phyloP scores from a whole-genome alignment of 192 early-diverging fungal genomes.

The Chytriomyces sp. region DNA sequence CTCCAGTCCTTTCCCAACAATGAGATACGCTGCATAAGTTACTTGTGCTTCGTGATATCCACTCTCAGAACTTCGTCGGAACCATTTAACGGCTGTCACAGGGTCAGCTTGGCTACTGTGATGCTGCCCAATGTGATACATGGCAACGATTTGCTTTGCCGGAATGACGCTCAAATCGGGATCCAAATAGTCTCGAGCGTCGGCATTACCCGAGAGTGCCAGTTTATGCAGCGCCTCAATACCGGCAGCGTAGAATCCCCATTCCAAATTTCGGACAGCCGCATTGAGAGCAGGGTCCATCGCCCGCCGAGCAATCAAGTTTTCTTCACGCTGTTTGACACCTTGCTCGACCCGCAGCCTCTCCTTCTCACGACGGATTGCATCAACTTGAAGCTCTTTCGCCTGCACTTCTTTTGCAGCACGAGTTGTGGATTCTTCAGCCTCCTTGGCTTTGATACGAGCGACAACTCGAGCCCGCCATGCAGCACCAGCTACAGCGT shows the following conservation, averaged over 20 bases:
- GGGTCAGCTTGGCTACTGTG: slow-evolving; percentile 32
- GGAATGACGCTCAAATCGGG: slow-evolving; percentile 24
- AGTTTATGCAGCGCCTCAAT: slow-evolving; percentile 31
- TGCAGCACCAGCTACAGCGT: slow-evolving; percentile 34
- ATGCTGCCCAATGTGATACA: slow-evolving; percentile 38
- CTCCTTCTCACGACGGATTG: slow-evolving; percentile 11
- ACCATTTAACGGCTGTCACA: slow-evolving; percentile 40
- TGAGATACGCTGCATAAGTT: slow-evolving; percentile 37
- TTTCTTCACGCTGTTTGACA: slow-evolving; percentile 10
- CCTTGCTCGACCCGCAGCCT: background rate
- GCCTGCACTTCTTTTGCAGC: background rate
- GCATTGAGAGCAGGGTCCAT: slow-evolving; percentile 26
- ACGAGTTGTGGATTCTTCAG: background rate
- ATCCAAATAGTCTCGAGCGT: slow-evolving; percentile 36
- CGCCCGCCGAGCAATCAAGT: slow-evolving; percentile 3
- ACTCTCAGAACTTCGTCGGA: slow-evolving; percentile 31
- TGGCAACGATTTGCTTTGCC: slow-evolving; percentile 19
- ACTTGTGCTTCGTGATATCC: slow-evolving; percentile 40
- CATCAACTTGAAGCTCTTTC: slow-evolving; percentile 10
- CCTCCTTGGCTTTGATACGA: slow-evolving; percentile 7
- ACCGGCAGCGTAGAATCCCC: slow-evolving; percentile 34
- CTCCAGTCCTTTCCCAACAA: slow-evolving; percentile 39
- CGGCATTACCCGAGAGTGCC: slow-evolving; percentile 25
- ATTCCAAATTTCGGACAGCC: slow-evolving; percentile 31
- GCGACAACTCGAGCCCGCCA: slow-evolving; percentile 29